A percentile compares a stretch with the other conserved stretches of the same genome.
Evolutionary conservation across 176 grass and related monocot species (phyloP).

Genomic region (Triticum urartu): DNA sequence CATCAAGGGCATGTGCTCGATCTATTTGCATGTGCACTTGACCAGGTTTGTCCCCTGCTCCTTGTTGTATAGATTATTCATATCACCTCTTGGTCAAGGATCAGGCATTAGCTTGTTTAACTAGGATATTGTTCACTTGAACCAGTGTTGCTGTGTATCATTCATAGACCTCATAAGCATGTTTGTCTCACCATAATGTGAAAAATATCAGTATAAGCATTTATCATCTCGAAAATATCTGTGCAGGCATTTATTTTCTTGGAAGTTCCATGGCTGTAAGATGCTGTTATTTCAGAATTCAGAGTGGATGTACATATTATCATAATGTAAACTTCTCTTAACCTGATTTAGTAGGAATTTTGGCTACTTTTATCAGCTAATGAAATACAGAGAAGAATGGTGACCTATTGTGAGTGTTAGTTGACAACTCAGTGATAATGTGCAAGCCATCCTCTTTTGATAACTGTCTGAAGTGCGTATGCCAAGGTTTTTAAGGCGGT

Average conservation of each 20-base stretch:
- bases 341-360: neutral
- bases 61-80: conserved; percentile 1
- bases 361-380: neutral
- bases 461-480: neutral
- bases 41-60: conserved; percentile 58
- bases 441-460: neutral
- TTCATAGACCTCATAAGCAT: neutral
- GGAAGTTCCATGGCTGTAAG: neutral
- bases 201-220: conserved; percentile 1
- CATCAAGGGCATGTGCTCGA: conserved; percentile 97
- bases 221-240: neutral
- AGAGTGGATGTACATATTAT: neutral
- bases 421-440: neutral
- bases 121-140: conserved; percentile 8
- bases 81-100: neutral
- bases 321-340: conserved; percentile 1
- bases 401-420: neutral
- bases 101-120: conserved; percentile 8
- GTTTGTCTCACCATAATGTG: neutral
- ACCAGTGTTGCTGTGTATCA: neutral
- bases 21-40: conserved; percentile 92
- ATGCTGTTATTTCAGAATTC: conserved; percentile 14
- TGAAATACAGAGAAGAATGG: neutral
- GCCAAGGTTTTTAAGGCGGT: neutral
- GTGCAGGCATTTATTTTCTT: neutral